A percentile compares a stretch with the other conserved stretches of the same genome.
Conservation (phyloP, 371 early-diverging fungal species). For the Blakeslea trispora region DNA sequence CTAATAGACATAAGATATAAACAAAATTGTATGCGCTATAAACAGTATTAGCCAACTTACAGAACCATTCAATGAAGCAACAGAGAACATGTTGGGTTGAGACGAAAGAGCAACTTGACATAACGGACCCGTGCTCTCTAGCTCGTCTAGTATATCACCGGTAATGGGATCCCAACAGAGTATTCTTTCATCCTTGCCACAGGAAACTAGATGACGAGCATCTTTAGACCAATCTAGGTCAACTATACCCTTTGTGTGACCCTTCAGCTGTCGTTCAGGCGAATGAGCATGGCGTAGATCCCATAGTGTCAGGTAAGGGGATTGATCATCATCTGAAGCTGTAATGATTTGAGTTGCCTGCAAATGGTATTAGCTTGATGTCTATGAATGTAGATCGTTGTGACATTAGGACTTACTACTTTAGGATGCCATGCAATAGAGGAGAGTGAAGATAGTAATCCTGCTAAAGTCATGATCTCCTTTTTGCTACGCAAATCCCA, state of each 20-base stretch:
- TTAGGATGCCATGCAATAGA: conserved; percentile 95
- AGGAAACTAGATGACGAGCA: conserved; percentile 80
- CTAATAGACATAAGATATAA: no score
- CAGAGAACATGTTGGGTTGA: conserved; percentile 83
- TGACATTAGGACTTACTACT: conserved; percentile 69
- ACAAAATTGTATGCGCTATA: no score
- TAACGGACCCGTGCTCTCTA: conserved; percentile 80
- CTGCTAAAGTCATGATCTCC: conserved; percentile 77
- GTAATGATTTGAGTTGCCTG: conserved; percentile 27
- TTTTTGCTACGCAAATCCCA: conserved; percentile 92
- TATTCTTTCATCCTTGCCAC: conserved; percentile 92
- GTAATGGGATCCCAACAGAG: conserved; percentile 87
- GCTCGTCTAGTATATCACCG: conserved; percentile 75
- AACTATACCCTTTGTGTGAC: conserved; percentile 88
- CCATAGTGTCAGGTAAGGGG: conserved; percentile 87
- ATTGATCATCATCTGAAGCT: conserved; percentile 87
- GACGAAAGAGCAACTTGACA: conserved; percentile 94
- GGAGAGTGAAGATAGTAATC: conserved; percentile 69
- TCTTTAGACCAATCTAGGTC: conserved; percentile 94
- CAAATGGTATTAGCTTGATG: no score
- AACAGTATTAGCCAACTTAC: no score
- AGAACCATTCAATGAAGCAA: conserved; percentile 88
- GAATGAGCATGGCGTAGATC: conserved; percentile 92
- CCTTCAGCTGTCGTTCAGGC: conserved; percentile 75
- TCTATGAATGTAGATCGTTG: no score